Base-by-base conservation (phyloP, 1,284 basidiomycete genomes). In the Moesziomyces aphidis region DNA sequence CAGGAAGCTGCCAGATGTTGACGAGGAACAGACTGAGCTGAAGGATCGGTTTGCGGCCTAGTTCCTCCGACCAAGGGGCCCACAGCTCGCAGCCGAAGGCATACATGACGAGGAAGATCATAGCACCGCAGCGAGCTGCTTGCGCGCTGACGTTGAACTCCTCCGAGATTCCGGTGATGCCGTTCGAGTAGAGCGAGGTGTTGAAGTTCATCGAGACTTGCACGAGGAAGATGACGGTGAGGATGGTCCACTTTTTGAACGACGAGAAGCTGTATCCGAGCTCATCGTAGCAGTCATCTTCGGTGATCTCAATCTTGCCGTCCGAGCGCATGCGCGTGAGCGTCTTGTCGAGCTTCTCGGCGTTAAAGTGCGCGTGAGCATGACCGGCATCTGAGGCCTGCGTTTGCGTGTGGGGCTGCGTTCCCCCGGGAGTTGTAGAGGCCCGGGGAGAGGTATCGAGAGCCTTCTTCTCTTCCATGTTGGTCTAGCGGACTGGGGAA, bases 41-140 rank as follows among this genome's bases (percentile, higher is more conserved):
- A n/a, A 85, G 67, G 39, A 84, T 76, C 2, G 82, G 82, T 76
- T 73, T 76, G 11, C 83, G 64, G 11, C 85, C 84, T 19, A 85
- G 60, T 54, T 85, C 85, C 46, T 85, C 85, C 21, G 76, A 80
- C 75, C 81, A 85, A 1, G 83, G 82, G 1, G 83, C 84, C 79
- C 81, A 85, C 0, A 84, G 71, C 63, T 72, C 79, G 64, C 48
- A 82, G 15, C 79, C 86, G 75, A 64, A 85, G 1, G 85, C 86
- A 61, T 86, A 86, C 1, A 73, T 69, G 17, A 87, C 81, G 39
- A 87, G 66, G 67, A 86, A 87, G 54, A 86, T 73, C 77, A 83
- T 85, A 39, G 69, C 63, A 54, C 69, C 69, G 50, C 69, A 72
- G 42, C 86, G 75, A 2, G 86, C 86, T 3, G 76, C 82, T 66